A percentile compares a stretch with the other conserved stretches of the same genome.
Conservation (phyloP, 2,329 filamentous ascomycete genomes). For the Talaromyces sp. region DNA sequence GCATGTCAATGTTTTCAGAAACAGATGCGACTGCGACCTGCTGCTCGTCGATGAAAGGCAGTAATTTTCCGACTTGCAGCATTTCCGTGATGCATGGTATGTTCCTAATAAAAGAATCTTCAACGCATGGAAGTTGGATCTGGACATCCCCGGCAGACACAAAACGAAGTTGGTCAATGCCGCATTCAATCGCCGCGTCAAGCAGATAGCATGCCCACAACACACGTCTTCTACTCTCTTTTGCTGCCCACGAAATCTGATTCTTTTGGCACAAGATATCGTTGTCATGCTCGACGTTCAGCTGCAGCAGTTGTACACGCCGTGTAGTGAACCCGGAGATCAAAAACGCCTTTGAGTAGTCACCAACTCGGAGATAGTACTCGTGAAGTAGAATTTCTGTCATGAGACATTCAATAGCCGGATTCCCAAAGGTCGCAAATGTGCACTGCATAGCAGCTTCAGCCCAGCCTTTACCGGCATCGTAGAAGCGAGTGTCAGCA, state of each 20-base stretch:
- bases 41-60: conserved; percentile 7
- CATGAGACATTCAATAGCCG: conserved; percentile 16
- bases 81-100: conserved; percentile 30
- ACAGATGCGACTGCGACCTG: not conserved
- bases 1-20: conserved; percentile 9
- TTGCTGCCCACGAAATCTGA: conserved; percentile 21
- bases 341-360: conserved; percentile 34
- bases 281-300: conserved; percentile 32
- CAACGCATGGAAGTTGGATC: conserved; percentile 32
- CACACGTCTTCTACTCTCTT: conserved; percentile 30
- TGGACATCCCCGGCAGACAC: conserved; percentile 30
- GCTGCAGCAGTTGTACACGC: conserved; percentile 31
- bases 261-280: conserved; percentile 28
- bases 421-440: conserved; percentile 9
- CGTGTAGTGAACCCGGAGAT: conserved; percentile 30
- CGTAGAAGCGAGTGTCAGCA: conserved; percentile 1
- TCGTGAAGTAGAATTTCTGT: conserved; percentile 30
- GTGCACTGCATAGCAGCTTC: conserved; percentile 14
- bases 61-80: conserved; percentile 14
- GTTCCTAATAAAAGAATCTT: conserved; percentile 30
- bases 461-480: conserved; percentile 14
- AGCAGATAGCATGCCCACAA: conserved; percentile 34
- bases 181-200: conserved; percentile 30
- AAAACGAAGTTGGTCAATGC: conserved; percentile 31
- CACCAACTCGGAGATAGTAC: conserved; percentile 29